These are phyloP conservation scores for Quercus lobata DNA, from an alignment of 331 rosid species.

Conservation along the genomic window DNA sequence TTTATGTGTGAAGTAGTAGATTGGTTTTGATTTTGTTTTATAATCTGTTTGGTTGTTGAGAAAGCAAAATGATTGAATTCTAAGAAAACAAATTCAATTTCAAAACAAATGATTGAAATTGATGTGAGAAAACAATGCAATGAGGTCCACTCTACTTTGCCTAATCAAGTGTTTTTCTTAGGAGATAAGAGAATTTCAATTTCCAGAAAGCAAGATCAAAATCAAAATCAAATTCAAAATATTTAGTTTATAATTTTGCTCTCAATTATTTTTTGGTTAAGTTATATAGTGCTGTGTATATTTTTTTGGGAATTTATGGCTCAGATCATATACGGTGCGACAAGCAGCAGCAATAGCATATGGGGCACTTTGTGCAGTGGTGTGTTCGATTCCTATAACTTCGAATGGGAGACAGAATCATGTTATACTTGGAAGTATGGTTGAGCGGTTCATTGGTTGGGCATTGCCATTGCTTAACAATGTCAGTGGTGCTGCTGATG, in stretches of 20 bases:
- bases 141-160: too few species aligned
- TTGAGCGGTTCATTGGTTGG: slow-evolving; percentile 88
- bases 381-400: slow-evolving; percentile 55
- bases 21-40: background rate
- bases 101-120: too few species aligned
- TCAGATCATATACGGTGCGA: slow-evolving; percentile 66
- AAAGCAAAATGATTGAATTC: background rate
- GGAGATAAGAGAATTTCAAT: too few species aligned
- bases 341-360: slow-evolving; percentile 75
- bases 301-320: background rate
- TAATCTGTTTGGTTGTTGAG: background rate
- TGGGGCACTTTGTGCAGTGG: slow-evolving; percentile 77
- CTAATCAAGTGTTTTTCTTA: too few species aligned
- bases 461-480: slow-evolving; percentile 78
- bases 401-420: slow-evolving; percentile 78
- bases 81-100: background rate
- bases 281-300: background rate
- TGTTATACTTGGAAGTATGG: slow-evolving; percentile 60
- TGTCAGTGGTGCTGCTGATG: slow-evolving; percentile 45
- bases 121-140: too few species aligned
- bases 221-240: too few species aligned
- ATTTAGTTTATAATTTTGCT: background rate
- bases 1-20: background rate
- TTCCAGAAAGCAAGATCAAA: too few species aligned
- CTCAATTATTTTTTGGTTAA: background rate